Percentiles rank a stretch among this genome's conserved stretches.
Conservation (phyloP, 495 filamentous ascomycete genomes). For the Zalerion maritima region DNA sequence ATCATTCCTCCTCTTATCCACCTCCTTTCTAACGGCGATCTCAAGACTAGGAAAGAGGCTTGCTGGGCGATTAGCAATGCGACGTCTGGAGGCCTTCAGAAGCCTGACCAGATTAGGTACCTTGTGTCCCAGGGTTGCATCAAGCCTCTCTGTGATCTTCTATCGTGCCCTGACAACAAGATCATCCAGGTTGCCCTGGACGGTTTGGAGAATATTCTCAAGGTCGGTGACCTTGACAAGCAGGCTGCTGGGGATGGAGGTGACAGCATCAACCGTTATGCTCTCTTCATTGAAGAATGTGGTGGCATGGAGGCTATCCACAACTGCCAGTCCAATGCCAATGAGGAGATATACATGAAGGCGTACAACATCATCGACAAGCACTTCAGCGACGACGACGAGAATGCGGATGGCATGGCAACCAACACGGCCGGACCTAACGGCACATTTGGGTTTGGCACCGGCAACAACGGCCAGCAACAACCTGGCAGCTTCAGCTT, state of each 20-base stretch:
- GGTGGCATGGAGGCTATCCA: conserved; percentile 99
- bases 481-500: conserved; percentile 81
- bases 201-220: conserved; percentile 97
- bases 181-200: conserved; percentile 99
- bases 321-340: conserved; percentile 98
- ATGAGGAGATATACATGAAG: conserved; percentile 99
- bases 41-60: conserved; percentile 99
- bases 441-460: conserved; percentile 72
- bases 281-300: conserved; percentile 96
- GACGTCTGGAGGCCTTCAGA: conserved; percentile 92
- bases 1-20: conserved; percentile 95
- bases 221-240: conserved; percentile 98
- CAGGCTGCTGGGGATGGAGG: conserved; percentile 59
- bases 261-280: conserved; percentile 85
- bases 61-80: conserved; percentile 99
- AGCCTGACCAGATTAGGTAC: conserved; percentile 96
- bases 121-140: conserved; percentile 89
- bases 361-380: conserved; percentile 99
- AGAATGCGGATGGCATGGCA: conserved; percentile 54
- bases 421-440: conserved; percentile 43
- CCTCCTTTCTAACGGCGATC: conserved; percentile 86
- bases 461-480: conserved; percentile 51
- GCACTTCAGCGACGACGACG: conserved; percentile 98
- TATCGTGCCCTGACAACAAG: conserved; percentile 98
- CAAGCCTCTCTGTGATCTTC: conserved; percentile 90